A percentile compares a stretch with the other conserved stretches of the same genome.
Evolutionary conservation across 2,329 filamentous ascomycete genomes (phyloP).

Genomic region (Teratosphaeria viscida): DNA sequence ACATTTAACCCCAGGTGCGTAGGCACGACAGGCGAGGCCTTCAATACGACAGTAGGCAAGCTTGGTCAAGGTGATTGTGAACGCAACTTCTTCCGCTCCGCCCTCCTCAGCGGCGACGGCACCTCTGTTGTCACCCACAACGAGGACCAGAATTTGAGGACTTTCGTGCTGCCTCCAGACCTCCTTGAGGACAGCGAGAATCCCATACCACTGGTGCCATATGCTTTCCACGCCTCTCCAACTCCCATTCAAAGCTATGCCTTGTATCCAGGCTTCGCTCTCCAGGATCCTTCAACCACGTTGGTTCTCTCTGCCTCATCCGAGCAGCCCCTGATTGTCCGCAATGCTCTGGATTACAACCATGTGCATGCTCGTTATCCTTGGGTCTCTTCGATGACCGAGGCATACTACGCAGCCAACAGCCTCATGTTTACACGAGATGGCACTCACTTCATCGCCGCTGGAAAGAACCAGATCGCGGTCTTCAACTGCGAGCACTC

Average conservation of each 20-base stretch:
- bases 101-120: constrained; percentile 44
- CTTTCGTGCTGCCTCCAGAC: constrained; percentile 44
- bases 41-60: constrained; percentile 6
- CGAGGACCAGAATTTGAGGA: constrained; percentile 41
- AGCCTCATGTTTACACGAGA: constrained; percentile 43
- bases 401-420: constrained; percentile 45
- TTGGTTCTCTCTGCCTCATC: constrained; percentile 42
- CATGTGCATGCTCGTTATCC: constrained; percentile 42
- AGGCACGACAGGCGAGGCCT: constrained; percentile 5
- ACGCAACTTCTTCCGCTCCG: constrained; percentile 35
- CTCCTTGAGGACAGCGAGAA: constrained; percentile 31
- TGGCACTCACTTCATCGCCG: constrained; percentile 46
- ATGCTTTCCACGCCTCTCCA: constrained; percentile 39
- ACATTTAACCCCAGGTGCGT: background rate
- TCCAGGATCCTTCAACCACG: constrained; percentile 40
- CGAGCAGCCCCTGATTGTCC: constrained; percentile 47
- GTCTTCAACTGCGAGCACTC: constrained; percentile 45
- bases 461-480: constrained; percentile 43
- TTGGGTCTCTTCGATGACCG: constrained; percentile 44
- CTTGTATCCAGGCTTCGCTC: constrained; percentile 44
- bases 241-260: constrained; percentile 41
- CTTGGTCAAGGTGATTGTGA: background rate
- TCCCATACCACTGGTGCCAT: constrained; percentile 33
- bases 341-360: constrained; percentile 42
- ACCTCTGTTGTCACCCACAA: constrained; percentile 46